phyloP scores from a whole-genome alignment of 352 stramenopile genomes.

The Halophytophthora polymorphica region DNA sequence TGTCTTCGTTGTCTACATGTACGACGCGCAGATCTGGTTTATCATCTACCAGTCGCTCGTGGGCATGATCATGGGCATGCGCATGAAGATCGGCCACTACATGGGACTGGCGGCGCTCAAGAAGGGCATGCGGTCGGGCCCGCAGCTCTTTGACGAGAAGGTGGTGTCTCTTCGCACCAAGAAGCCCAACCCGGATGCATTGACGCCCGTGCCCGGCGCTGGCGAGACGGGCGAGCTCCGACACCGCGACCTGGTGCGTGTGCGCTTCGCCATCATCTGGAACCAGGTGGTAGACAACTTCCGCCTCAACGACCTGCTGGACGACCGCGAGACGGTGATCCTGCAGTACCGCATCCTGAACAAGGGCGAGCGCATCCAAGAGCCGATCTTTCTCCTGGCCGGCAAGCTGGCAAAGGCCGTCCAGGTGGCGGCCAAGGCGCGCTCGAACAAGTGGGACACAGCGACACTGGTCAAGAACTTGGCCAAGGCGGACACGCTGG shows the following conservation, averaged over 20 bases:
- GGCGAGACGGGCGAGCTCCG: slow-evolving; percentile 19
- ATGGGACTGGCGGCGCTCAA: slow-evolving; percentile 65
- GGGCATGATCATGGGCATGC: slow-evolving; percentile 69
- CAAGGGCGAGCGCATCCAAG: slow-evolving; percentile 64
- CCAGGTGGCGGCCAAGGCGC: slow-evolving; percentile 50
- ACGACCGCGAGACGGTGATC: slow-evolving; percentile 83
- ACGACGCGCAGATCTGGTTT: slow-evolving; percentile 88
- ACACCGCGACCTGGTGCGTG: slow-evolving; percentile 48
- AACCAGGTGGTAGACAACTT: slow-evolving; percentile 88
- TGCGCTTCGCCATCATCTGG: slow-evolving; percentile 86
- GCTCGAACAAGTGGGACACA: slow-evolving; percentile 44
- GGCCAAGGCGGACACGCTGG: slow-evolving; percentile 51
- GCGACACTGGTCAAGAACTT: slow-evolving; percentile 58
- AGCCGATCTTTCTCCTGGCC: slow-evolving; percentile 79
- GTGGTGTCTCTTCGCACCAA: slow-evolving; percentile 51
- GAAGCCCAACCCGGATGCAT: slow-evolving; percentile 17
- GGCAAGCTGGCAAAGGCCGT: slow-evolving; percentile 69
- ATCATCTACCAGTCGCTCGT: slow-evolving; percentile 79
- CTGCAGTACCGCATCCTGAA: slow-evolving; percentile 79
- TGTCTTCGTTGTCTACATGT: slow-evolving; percentile 83
- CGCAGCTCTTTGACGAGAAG: slow-evolving; percentile 67
- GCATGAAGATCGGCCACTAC: slow-evolving; percentile 77
- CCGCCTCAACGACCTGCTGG: slow-evolving; percentile 76
- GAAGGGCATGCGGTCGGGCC: slow-evolving; percentile 50
- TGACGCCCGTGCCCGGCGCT: slow-evolving; percentile 8